phyloP scores from a whole-genome alignment of 73 alveolate species.

The Uronychia setigera region DNA sequence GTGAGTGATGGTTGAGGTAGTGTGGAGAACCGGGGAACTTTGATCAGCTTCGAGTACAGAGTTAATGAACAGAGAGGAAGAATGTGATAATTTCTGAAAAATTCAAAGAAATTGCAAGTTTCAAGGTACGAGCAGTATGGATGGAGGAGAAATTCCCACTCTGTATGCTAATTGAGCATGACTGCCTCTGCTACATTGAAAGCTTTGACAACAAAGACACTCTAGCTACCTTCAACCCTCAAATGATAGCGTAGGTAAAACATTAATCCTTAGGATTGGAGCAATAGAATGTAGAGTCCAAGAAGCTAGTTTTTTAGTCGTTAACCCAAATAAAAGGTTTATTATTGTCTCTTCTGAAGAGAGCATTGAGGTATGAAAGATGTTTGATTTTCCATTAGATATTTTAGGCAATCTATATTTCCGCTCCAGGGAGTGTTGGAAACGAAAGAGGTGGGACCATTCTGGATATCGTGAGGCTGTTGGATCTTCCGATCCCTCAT shows the following conservation, averaged over 20 bases:
- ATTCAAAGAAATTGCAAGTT: slow-evolving; percentile 49
- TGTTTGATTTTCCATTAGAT: background rate
- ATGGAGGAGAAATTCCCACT: slow-evolving; percentile 44
- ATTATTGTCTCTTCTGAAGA: background rate
- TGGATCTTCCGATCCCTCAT: background rate
- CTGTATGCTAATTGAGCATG: slow-evolving; percentile 69
- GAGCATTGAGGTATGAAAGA: background rate
- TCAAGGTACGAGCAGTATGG: slow-evolving; percentile 31
- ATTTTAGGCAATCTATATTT: background rate
- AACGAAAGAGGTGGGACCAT: background rate
- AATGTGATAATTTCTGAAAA: slow-evolving; percentile 3
- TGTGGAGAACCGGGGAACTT: too few relatives aligned
- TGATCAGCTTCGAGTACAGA: slow-evolving; percentile 2
- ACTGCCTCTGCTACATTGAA: slow-evolving; percentile 54
- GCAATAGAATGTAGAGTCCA: slow-evolving; percentile 50
- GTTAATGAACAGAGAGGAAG: background rate
- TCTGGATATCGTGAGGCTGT: background rate
- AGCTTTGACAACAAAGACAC: background rate
- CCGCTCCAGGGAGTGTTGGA: background rate
- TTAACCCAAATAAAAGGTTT: slow-evolving; percentile 18
- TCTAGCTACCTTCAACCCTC: background rate
- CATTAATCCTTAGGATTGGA: slow-evolving; percentile 38
- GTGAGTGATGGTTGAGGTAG: too few relatives aligned
- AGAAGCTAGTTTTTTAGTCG: slow-evolving; percentile 30
- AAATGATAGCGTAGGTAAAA: background rate